Evolutionary conservation across 2,329 filamentous ascomycete genomes (phyloP).

Genomic region (Aspergillus hortae): DNA sequence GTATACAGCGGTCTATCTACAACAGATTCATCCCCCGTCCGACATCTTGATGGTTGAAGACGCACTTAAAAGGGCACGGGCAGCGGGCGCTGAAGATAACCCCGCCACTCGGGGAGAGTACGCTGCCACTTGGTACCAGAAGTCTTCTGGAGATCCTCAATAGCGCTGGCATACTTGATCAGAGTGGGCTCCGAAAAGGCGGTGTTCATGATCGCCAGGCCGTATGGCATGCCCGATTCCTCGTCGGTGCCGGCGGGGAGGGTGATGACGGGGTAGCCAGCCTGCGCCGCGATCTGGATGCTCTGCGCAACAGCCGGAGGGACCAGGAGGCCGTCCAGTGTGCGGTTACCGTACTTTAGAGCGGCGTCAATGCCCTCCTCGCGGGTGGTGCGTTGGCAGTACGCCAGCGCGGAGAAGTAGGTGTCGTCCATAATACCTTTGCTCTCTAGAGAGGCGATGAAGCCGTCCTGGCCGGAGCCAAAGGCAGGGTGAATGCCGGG

Average conservation of each 20-base stretch:
- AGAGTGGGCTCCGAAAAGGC: slow-evolving; percentile 59
- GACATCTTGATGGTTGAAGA: too few species aligned
- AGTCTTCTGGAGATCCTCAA: slow-evolving; percentile 55
- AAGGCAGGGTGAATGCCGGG: slow-evolving; percentile 62
- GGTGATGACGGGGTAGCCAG: slow-evolving; percentile 70
- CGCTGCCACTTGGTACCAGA: slow-evolving; percentile 46
- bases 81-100: slow-evolving; percentile 31
- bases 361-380: slow-evolving; percentile 69
- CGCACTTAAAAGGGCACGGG: too few species aligned
- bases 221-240: slow-evolving; percentile 58
- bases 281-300: slow-evolving; percentile 69
- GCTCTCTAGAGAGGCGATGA: slow-evolving; percentile 60
- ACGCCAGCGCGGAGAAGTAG: slow-evolving; percentile 65
- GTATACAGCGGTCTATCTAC: too few species aligned
- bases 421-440: slow-evolving; percentile 61
- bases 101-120: slow-evolving; percentile 51
- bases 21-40: too few species aligned
- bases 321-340: slow-evolving; percentile 62
- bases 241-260: slow-evolving; percentile 59
- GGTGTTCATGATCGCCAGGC: slow-evolving; percentile 58
- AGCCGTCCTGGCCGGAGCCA: slow-evolving; percentile 67
- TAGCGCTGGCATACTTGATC: slow-evolving; percentile 60
- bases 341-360: slow-evolving; percentile 44
- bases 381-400: slow-evolving; percentile 55
- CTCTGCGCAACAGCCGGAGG: slow-evolving; percentile 66